phyloP scores from a whole-genome alignment of 345 rosid genomes.

The Garcia nutans region DNA sequence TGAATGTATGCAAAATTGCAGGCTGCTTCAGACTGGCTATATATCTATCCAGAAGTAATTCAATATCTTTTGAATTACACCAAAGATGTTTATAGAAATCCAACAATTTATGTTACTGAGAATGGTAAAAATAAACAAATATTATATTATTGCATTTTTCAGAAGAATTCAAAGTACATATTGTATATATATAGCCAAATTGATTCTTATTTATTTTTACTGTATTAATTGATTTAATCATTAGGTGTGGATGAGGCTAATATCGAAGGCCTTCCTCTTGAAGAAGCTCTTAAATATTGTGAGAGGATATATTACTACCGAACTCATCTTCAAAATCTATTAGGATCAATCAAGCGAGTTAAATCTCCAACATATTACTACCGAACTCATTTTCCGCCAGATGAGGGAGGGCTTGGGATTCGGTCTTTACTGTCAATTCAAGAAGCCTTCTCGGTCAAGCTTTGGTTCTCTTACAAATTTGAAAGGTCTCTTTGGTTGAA shows the following conservation, averaged over 20 bases:
- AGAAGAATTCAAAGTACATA: no score
- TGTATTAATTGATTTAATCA: no score
- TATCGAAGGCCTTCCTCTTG: neutral
- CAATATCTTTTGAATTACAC: neutral
- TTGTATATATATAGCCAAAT: no score
- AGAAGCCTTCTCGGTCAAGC: no score
- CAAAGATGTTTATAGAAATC: neutral
- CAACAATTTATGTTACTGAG: constrained; percentile 1
- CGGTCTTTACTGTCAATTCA: no score
- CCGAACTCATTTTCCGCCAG: no score
- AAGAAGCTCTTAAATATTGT: neutral
- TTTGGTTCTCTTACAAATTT: no score
- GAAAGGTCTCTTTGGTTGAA: no score
- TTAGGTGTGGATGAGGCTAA: constrained; percentile 14
- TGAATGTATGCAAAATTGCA: neutral
- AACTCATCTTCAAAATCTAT: constrained; percentile 5
- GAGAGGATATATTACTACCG: constrained; percentile 2
- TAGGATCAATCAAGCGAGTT: constrained; percentile 9
- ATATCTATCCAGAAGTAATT: neutral
- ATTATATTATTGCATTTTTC: no score
- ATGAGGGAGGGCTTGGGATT: no score
- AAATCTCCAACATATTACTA: neutral
- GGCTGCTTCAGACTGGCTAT: neutral
- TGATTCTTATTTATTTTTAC: no score
- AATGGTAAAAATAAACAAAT: neutral